Evolutionary conservation across 1,284 basidiomycete species (phyloP).

Genomic region (Kwoniella shivajii): DNA sequence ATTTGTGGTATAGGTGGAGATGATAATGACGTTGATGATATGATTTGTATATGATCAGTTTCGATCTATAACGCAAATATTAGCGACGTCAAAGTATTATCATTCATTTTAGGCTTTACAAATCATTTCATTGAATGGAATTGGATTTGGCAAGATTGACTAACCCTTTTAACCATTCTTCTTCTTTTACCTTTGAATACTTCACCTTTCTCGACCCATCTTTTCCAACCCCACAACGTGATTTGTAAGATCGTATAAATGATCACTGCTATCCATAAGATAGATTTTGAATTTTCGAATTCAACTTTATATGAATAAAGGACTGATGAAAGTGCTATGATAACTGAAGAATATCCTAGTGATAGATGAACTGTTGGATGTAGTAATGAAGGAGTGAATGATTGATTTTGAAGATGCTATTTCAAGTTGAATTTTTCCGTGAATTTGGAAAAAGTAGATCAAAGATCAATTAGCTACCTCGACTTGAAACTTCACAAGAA

Average conservation of each 20-base stretch:
- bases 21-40: constrained; percentile 40
- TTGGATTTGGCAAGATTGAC: constrained; percentile 14
- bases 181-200: constrained; percentile 51
- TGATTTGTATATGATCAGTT: constrained; percentile 47
- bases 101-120: neutral
- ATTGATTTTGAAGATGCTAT: constrained; percentile 73
- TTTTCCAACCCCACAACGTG: constrained; percentile 49
- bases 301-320: constrained; percentile 79
- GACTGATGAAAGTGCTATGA: constrained; percentile 75
- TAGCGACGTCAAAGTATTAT: neutral
- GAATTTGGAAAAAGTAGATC: neutral
- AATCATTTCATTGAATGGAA: too few relatives aligned
- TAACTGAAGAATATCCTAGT: constrained; percentile 79
- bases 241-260: constrained; percentile 42
- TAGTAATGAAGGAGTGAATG: constrained; percentile 80
- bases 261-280: constrained; percentile 74
- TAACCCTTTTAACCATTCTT: constrained; percentile 52
- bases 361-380: constrained; percentile 83
- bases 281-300: constrained; percentile 81
- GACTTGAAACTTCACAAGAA: neutral
- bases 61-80: constrained; percentile 53
- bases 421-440: too few relatives aligned
- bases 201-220: constrained; percentile 50
- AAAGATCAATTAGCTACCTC: neutral
- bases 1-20: constrained; percentile 32